Conservation (phyloP, 441 rosid species). For the Populus hybrid region DNA sequence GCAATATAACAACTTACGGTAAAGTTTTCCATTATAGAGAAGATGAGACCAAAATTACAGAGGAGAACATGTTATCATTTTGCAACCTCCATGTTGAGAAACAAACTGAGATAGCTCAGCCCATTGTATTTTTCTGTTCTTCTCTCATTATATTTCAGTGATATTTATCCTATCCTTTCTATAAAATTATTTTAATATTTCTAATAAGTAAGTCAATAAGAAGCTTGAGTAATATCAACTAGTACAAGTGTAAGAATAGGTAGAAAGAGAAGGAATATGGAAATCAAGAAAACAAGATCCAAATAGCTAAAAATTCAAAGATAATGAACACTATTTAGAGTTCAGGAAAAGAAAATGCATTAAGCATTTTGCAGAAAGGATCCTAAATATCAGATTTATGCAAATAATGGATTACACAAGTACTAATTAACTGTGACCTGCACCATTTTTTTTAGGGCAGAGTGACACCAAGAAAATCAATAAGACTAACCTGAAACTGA, state of each 20-base stretch:
- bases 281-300: background rate
- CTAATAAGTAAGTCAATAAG: background rate
- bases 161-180: background rate
- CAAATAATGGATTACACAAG: background rate
- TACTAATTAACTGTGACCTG: background rate
- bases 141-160: background rate
- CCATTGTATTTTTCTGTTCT: background rate
- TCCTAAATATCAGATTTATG: background rate
- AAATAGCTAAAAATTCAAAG: background rate
- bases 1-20: background rate
- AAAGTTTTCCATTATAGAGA: background rate
- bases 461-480: background rate
- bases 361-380: background rate
- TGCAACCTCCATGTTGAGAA: background rate
- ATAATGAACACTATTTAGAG: background rate
- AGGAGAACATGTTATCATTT: background rate
- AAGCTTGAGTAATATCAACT: background rate
- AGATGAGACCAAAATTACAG: background rate
- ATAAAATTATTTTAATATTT: background rate
- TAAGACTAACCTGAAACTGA: slow-evolving; percentile 83
- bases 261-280: background rate
- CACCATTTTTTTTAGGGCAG: background rate
- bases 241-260: background rate
- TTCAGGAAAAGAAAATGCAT: background rate
- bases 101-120: background rate